Base-by-base conservation (phyloP, 495 filamentous ascomycete genomes). In the Chaetomium fimeti region DNA sequence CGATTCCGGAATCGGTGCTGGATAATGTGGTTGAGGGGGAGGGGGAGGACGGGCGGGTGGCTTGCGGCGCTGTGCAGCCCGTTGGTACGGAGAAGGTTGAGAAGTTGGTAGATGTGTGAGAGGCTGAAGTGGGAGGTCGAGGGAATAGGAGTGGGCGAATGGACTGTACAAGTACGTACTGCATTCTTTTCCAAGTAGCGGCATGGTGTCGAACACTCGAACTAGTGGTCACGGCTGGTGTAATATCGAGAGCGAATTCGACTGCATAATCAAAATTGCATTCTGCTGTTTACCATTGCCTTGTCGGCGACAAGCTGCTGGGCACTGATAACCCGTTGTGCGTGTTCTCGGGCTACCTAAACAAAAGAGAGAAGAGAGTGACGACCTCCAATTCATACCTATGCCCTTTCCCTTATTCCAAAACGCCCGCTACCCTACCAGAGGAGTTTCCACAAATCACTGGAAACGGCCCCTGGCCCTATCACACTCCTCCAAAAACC, bases 401-500 rank as follows among this genome's bases (percentile, higher is more conserved):
- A 38, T 28, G 11, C 24, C 22, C 57, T 15, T 66, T 56, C 45
- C 60, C 36, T 55, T 20, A 49, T 49, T 48, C 16, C 47, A 40
- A n/a, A 56, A 56, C 63, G 40, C 63, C 59, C 13, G 13, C 47
- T 49, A 49, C 45, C 45, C 45, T 49, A 18, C 40, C 20, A 22
- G 32, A 36, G 16, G 20, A 9, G 18, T 24, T 49, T 20, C 49
- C 49, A 16, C 36, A 36, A 6, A 45, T 43, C 47, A 52, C 22
- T 61, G 68, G 18, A 73, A 71, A 38, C 57, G 66, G 56, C 77
- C 80, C 57, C 74, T 76, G 48, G 86, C 83, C 20, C 79, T 78
- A 73, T 97, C 91, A 71, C 92, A 94, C 67, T 95, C 89, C 72
- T 90, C 90, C 54, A 98, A 69, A 74, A 97, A 97, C 47, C 84